Evolutionary conservation across 176 grass and related monocot species (phyloP).

Genomic region (Zoysia pacifica): DNA sequence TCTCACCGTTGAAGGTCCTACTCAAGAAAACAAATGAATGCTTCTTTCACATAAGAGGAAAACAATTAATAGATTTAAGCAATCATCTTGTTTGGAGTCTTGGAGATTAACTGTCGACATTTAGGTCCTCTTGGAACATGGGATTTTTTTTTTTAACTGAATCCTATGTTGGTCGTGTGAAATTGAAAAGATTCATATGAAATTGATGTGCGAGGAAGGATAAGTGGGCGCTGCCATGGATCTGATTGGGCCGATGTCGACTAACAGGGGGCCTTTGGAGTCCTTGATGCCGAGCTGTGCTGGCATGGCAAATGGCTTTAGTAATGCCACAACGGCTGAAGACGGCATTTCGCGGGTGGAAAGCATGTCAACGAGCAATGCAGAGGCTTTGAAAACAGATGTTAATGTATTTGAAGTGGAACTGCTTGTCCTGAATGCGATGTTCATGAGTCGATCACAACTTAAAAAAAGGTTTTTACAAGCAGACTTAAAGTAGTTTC

Average conservation of each 20-base stretch:
- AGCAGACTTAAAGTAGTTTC: too few relatives aligned
- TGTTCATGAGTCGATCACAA: not conserved
- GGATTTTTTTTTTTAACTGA: too few relatives aligned
- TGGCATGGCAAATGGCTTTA: conserved; percentile 54
- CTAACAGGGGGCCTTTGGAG: conserved; percentile 44
- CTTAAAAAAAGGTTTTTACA: too few relatives aligned
- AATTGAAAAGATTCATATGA: not conserved
- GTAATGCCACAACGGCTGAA: conserved; percentile 52
- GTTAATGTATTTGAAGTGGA: conserved; percentile 49
- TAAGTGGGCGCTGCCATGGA: conserved; percentile 45
- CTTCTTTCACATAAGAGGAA: not conserved
- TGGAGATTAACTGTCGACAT: too few relatives aligned
- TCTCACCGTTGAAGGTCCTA: not conserved
- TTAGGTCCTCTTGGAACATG: conserved; percentile 27
- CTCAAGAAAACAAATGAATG: not conserved
- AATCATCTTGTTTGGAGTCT: too few relatives aligned
- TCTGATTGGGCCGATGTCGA: conserved; percentile 61
- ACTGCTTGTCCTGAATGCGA: conserved; percentile 55
- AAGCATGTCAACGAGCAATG: conserved; percentile 58
- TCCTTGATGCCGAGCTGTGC: conserved; percentile 54
- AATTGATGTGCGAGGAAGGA: conserved; percentile 50
- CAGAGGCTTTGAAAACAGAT: conserved; percentile 40
- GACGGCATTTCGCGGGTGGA: conserved; percentile 58
- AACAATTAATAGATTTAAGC: too few relatives aligned
- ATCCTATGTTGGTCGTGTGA: too few relatives aligned